Base-by-base conservation (phyloP, 257 asterid species). In the Solanum infundibuliforme region DNA sequence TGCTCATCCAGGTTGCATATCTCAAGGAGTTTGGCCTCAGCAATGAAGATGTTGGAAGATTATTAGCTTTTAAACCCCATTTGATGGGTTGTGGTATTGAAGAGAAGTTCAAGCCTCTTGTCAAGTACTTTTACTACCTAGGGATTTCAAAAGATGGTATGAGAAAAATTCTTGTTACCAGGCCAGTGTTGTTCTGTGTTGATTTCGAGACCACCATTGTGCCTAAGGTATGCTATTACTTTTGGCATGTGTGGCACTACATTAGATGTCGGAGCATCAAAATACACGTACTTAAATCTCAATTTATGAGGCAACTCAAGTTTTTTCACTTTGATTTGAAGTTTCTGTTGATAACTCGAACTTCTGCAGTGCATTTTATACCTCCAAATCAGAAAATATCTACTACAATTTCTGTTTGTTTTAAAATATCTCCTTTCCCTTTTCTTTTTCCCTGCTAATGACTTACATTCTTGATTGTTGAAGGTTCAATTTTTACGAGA, bases 31-130 rank as follows among this genome's bases (percentile, higher is more conserved):
- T 97, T 91, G 98, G 98, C 88, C 95, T 97, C 36, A 86, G 87
- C 75, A 85, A 90, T 71, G 96, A 95, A 92, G 98, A 95, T 34
- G 91, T 97, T 89, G 98, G 98, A 73, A 92, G 98, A 90, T 90
- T 97, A 88, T 86, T 97, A 88, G 98, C 99, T 23, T 94, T 90
- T 88, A 97, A 94, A 90, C 99, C 99, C 21, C 99, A 95, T 88
- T 87, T 97, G 91, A 97, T 97, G 99, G 96, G 91, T 58, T 97
- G 99, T 84, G 93, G 99, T 91, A 97, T 95, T 68, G 98, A 95
- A 86, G 96, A 95, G 48, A 92, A 92, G 91, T 95, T 94, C 98
- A 92, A 29, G 90, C 99, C 99, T 91, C 99, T 97, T 4, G 94
- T 95, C 23, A 95, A 95, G 95, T 97, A 95, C 86, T 94, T 97